Evolutionary conservation across 2,329 filamentous ascomycete species (phyloP).

Genomic region (Atkinsonella texensis): DNA sequence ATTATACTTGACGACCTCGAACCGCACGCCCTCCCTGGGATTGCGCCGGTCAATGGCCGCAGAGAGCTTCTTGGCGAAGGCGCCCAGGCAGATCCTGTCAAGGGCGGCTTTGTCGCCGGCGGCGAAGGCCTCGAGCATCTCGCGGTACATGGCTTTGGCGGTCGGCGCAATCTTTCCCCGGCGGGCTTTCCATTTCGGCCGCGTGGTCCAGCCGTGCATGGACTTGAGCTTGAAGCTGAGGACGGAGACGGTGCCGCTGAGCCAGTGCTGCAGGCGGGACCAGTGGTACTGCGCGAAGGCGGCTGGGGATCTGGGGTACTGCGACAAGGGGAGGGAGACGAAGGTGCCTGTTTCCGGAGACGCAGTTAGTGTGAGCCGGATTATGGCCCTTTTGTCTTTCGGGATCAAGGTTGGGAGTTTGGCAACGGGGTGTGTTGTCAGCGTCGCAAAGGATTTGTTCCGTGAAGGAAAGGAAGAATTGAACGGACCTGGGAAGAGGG

Average conservation of each 20-base stretch:
- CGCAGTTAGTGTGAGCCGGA: neutral
- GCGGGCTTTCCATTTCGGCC: conserved; percentile 31
- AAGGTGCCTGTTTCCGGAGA: conserved; percentile 30
- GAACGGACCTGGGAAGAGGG: conserved; percentile 20
- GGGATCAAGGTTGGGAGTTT: neutral
- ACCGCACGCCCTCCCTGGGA: conserved; percentile 31
- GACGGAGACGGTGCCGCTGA: conserved; percentile 21
- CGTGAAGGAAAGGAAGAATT: neutral
- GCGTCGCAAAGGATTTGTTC: neutral
- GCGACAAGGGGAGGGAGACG: conserved; percentile 28
- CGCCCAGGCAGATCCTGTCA: conserved; percentile 38
- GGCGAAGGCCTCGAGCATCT: conserved; percentile 51
- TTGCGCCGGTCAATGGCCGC: conserved; percentile 41
- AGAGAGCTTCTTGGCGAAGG: conserved; percentile 39
- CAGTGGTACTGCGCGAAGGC: conserved; percentile 25
- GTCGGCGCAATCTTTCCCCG: conserved; percentile 33
- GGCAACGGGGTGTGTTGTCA: neutral
- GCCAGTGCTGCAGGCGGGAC: conserved; percentile 23
- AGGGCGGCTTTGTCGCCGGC: conserved; percentile 40
- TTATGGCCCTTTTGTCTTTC: neutral
- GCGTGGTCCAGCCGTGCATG: conserved; percentile 29
- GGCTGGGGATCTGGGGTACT: conserved; percentile 17
- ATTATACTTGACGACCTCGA: conserved; percentile 44
- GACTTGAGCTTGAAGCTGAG: conserved; percentile 31
- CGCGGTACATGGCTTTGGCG: conserved; percentile 46